Conservation (phyloP, 331 rosid species). For the Quercus lobata region DNA sequence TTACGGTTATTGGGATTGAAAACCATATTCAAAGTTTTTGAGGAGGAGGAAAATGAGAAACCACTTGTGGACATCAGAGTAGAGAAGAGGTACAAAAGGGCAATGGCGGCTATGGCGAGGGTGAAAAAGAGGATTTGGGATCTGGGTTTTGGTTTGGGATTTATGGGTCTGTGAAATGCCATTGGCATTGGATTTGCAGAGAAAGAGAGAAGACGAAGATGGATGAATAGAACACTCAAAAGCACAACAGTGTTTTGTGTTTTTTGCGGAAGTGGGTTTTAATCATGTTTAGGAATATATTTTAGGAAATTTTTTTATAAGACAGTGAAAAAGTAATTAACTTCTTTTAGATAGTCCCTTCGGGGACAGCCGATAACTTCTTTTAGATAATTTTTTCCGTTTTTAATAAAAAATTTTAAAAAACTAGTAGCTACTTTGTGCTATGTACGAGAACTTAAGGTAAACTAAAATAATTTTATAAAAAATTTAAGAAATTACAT, state of each 20-base stretch:
- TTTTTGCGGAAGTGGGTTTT: too few species aligned
- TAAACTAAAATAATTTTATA: too few species aligned
- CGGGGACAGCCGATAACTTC: too few species aligned
- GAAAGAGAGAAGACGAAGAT: neutral
- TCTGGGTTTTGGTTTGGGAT: conserved; percentile 46
- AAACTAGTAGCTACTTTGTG: rapidly evolving
- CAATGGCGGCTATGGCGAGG: conserved; percentile 34
- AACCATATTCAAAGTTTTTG: conserved; percentile 9
- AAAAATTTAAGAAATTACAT: too few species aligned
- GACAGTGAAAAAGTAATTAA: too few species aligned
- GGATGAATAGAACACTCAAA: neutral
- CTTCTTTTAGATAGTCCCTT: too few species aligned
- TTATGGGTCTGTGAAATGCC: conserved; percentile 45
- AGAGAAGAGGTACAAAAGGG: conserved; percentile 43
- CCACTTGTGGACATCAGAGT: conserved; percentile 44
- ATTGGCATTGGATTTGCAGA: conserved; percentile 26
- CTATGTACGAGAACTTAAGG: rapidly evolving
- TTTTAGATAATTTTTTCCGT: too few species aligned
- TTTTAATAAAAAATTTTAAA: too few species aligned
- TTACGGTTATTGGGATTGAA: neutral
- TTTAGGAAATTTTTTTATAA: too few species aligned
- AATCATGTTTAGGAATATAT: too few species aligned
- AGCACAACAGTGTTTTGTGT: too few species aligned
- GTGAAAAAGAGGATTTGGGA: conserved; percentile 36
- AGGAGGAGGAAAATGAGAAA: conserved; percentile 8